Conservation (phyloP, 768 basidiomycete genomes). For the Coprinopsis marcescibilis region DNA sequence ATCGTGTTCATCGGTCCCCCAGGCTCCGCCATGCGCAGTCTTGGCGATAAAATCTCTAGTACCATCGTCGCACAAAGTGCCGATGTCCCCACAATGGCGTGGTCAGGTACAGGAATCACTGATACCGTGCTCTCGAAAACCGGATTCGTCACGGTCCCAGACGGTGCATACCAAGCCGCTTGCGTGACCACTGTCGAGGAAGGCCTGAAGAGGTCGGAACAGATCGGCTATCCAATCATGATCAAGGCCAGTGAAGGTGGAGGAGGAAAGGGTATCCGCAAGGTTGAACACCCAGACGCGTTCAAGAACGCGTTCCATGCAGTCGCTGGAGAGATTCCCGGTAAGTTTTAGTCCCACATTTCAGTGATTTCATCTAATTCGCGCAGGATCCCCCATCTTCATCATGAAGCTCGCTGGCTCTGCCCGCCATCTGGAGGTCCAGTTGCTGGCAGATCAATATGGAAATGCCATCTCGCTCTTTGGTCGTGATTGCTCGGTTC, state of each 20-base stretch:
- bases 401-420: slow-evolving; percentile 99
- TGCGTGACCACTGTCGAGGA: slow-evolving; percentile 88
- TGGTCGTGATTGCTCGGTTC: slow-evolving; percentile 98
- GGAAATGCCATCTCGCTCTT: slow-evolving; percentile 99
- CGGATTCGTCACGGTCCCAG: slow-evolving; percentile 93
- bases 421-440: slow-evolving; percentile 96
- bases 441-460: slow-evolving; percentile 97
- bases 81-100: slow-evolving; percentile 95
- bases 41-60: slow-evolving; percentile 99
- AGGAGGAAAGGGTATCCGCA: slow-evolving; percentile 98
- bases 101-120: slow-evolving; percentile 93
- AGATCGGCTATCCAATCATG: slow-evolving; percentile 97
- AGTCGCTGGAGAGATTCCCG: slow-evolving; percentile 94
- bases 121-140: slow-evolving; percentile 79
- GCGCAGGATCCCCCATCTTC: slow-evolving; percentile 90
- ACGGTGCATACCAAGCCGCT: slow-evolving; percentile 81
- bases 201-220: slow-evolving; percentile 74
- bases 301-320: slow-evolving; percentile 96
- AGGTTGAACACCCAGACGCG: slow-evolving; percentile 77
- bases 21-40: slow-evolving; percentile 96
- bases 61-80: slow-evolving; percentile 98
- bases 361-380: slow-evolving; percentile 11
- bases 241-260: slow-evolving; percentile 99
- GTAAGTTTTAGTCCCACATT: slow-evolving; percentile 37
- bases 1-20: slow-evolving; percentile 99